Conservation (phyloP, 78 protist genomes). For the Polysphondylium violaceum region DNA sequence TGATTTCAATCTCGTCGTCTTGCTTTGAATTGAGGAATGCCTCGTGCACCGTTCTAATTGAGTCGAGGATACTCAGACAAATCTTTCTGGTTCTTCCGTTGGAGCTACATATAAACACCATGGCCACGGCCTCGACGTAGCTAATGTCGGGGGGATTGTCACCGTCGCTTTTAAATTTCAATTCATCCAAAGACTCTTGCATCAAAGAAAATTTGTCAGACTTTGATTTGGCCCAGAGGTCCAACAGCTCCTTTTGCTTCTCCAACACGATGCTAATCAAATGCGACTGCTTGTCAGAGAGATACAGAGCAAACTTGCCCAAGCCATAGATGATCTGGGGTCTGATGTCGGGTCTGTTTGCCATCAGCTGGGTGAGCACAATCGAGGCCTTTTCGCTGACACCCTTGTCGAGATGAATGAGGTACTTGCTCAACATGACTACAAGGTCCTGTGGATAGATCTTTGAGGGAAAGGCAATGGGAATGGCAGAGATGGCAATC, state of each 20-base stretch:
- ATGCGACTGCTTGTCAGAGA: slow-evolving; percentile 24
- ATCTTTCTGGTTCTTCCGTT: slow-evolving; percentile 40
- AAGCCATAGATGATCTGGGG: slow-evolving; percentile 54
- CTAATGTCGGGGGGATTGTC: slow-evolving; percentile 24
- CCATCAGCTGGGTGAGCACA: slow-evolving; percentile 67
- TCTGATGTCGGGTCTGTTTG: slow-evolving; percentile 64
- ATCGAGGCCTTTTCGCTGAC: slow-evolving; percentile 58
- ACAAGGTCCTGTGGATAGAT: slow-evolving; percentile 44
- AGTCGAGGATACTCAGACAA: slow-evolving; percentile 28
- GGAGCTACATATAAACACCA: slow-evolving; percentile 53
- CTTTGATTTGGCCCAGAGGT: slow-evolving; percentile 38
- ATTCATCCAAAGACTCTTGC: background rate
- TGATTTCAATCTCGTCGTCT: slow-evolving; percentile 42
- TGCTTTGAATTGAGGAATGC: slow-evolving; percentile 11
- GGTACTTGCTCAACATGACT: slow-evolving; percentile 37
- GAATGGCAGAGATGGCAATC: slow-evolving; percentile 58
- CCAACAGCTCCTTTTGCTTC: slow-evolving; percentile 28
- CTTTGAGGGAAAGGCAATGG: slow-evolving; percentile 62
- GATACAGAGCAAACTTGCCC: slow-evolving; percentile 47
- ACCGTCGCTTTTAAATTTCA: slow-evolving; percentile 27
- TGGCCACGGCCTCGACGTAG: slow-evolving; percentile 46
- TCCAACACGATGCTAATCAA: slow-evolving; percentile 28
- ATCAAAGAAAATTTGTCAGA: slow-evolving; percentile 18
- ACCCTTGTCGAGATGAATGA: slow-evolving; percentile 80
- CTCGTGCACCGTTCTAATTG: slow-evolving; percentile 55